These are phyloP conservation scores for Chytriomyces hyalinus DNA, from an alignment of 192 early-diverging fungal genomes.

Conservation along the genomic window DNA sequence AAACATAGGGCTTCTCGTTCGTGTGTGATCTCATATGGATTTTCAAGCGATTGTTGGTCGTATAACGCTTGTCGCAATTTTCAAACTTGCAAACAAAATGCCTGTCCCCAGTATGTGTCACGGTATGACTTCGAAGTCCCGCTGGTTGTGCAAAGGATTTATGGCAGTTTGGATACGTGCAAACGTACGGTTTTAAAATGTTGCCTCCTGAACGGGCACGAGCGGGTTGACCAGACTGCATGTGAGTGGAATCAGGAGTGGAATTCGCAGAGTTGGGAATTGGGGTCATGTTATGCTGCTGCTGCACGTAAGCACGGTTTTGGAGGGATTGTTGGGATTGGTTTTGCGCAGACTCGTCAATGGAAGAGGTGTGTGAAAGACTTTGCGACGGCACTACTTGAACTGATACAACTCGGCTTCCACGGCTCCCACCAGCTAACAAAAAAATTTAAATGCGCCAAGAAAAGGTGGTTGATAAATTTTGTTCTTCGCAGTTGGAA, in stretches of 20 bases:
- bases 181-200: background rate
- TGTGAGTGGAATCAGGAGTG: background rate
- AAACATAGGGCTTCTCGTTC: constrained; percentile 15
- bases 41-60: background rate
- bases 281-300: background rate
- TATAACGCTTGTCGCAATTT: background rate
- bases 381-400: background rate
- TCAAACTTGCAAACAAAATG: constrained; percentile 1
- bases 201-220: background rate
- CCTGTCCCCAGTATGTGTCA: background rate
- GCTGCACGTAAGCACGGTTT: background rate
- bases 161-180: constrained; percentile 6
- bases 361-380: background rate
- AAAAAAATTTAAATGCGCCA: too few relatives aligned
- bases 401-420: too few relatives aligned
- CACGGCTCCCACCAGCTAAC: too few relatives aligned
- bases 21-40: background rate
- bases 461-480: too few relatives aligned
- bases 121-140: background rate
- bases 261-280: background rate
- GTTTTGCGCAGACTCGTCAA: background rate
- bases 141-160: background rate
- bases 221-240: background rate
- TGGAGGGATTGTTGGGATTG: background rate
- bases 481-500: too few relatives aligned